A percentile compares a stretch with the other conserved stretches of the same genome.
Evolutionary conservation across 2,329 filamentous ascomycete genomes (phyloP).

Genomic region (Epichloe baconii): DNA sequence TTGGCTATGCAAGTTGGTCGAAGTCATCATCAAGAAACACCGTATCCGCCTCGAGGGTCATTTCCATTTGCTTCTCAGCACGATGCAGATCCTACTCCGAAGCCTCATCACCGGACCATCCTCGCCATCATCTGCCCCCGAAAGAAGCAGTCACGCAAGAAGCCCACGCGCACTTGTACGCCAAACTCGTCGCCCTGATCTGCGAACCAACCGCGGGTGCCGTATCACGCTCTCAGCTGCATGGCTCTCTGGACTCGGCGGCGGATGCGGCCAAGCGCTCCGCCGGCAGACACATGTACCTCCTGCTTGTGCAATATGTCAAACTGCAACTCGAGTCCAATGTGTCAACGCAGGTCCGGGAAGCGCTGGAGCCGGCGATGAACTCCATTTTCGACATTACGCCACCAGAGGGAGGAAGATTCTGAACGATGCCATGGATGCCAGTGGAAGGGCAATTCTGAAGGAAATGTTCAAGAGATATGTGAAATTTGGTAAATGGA

Average conservation of each 20-base stretch:
- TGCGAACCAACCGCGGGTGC: slow-evolving; percentile 46
- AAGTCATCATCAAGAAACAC: slow-evolving; percentile 45
- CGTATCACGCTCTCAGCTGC: slow-evolving; percentile 33
- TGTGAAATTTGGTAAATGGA: slow-evolving; percentile 52
- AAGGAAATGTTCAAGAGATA: slow-evolving; percentile 46
- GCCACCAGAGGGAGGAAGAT: slow-evolving; percentile 39
- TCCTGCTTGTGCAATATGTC: slow-evolving; percentile 45
- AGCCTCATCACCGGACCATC: slow-evolving; percentile 31
- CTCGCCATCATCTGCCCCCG: slow-evolving; percentile 1
- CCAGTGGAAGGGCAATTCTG: slow-evolving; percentile 44
- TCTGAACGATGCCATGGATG: slow-evolving; percentile 47
- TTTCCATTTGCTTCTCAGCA: slow-evolving; percentile 42
- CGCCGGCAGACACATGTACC: slow-evolving; percentile 48
- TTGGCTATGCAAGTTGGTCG: slow-evolving; percentile 39
- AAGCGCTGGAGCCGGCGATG: slow-evolving; percentile 43
- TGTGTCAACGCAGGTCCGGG: slow-evolving; percentile 36
- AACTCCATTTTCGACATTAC: slow-evolving; percentile 48
- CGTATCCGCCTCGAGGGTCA: slow-evolving; percentile 48
- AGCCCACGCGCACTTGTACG: slow-evolving; percentile 36
- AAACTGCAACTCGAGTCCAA: slow-evolving; percentile 45
- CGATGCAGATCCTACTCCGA: slow-evolving; percentile 42
- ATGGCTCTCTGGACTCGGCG: slow-evolving; percentile 41
- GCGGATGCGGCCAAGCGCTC: slow-evolving; percentile 48
- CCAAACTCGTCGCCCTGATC: slow-evolving; percentile 43
- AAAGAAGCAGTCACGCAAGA: slow-evolving; percentile 18